A percentile compares a stretch with the other conserved stretches of the same genome.
Evolutionary conservation across 1,284 basidiomycete genomes (phyloP).

Genomic region (Retiboletus flavoniger): DNA sequence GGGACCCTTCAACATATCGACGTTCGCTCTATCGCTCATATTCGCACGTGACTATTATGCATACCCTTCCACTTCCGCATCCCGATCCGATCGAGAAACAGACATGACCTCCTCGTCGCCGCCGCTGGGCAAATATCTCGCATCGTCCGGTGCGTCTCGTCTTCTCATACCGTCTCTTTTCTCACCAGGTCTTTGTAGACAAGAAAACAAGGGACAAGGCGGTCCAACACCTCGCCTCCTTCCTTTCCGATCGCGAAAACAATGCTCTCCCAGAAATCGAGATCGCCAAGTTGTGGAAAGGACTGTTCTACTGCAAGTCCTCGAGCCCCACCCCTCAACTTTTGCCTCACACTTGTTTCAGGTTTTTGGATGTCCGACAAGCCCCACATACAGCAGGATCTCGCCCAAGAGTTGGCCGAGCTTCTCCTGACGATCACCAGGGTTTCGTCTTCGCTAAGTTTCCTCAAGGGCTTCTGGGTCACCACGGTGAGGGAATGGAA

Average conservation of each 20-base stretch:
- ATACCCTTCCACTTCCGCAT: constrained; percentile 14
- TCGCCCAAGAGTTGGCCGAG: constrained; percentile 84
- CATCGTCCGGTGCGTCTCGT: constrained; percentile 72
- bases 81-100: constrained; percentile 24
- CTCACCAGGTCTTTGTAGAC: constrained; percentile 47
- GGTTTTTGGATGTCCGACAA: constrained; percentile 99
- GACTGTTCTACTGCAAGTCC: constrained; percentile 90
- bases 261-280: constrained; percentile 66
- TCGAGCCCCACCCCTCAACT: background rate
- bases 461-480: constrained; percentile 89
- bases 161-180: background rate
- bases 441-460: constrained; percentile 63
- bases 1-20: constrained; percentile 66
- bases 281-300: constrained; percentile 95
- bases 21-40: background rate
- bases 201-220: constrained; percentile 90
- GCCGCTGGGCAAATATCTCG: constrained; percentile 86
- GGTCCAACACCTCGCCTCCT: constrained; percentile 71
- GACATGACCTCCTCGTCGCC: constrained; percentile 38
- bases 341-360: constrained; percentile 33
- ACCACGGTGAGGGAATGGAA: constrained; percentile 89
- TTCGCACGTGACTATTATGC: constrained; percentile 13
- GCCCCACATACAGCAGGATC: constrained; percentile 90
- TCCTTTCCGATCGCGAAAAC: constrained; percentile 65
- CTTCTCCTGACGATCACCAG: constrained; percentile 71